Evolutionary conservation across 2,329 filamentous ascomycete genomes (phyloP).

Genomic region (Penicillium sp.): DNA sequence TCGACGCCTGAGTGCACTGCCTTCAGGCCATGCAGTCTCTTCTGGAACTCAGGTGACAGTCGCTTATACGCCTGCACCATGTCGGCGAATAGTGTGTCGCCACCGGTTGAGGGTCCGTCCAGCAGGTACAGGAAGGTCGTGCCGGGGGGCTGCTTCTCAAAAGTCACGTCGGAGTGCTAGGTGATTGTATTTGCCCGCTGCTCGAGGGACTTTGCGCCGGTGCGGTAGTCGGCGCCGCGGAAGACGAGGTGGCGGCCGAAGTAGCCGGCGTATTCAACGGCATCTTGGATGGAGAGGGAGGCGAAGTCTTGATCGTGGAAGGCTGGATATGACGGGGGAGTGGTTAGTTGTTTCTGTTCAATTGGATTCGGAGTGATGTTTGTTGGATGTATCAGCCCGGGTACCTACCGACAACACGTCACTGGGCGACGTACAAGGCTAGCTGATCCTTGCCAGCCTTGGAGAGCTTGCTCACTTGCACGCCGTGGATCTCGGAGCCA

Average conservation of each 20-base stretch:
- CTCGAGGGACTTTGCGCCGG: slow-evolving; percentile 66
- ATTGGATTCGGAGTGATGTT: background rate
- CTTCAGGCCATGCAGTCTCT: slow-evolving; percentile 78
- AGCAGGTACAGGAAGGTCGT: slow-evolving; percentile 89
- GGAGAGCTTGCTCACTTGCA: slow-evolving; percentile 73
- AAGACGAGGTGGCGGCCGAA: slow-evolving; percentile 83
- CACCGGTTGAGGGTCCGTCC: slow-evolving; percentile 79
- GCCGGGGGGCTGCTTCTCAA: slow-evolving; percentile 85
- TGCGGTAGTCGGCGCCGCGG: slow-evolving; percentile 69
- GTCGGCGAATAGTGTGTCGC: slow-evolving; percentile 84
- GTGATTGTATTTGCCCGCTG: slow-evolving; percentile 79
- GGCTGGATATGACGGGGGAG: slow-evolving; percentile 44
- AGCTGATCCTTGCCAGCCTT: slow-evolving; percentile 76
- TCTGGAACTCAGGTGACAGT: slow-evolving; percentile 77
- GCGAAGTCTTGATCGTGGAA: slow-evolving; percentile 79
- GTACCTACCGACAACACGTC: slow-evolving; percentile 69
- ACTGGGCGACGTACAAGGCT: slow-evolving; percentile 57
- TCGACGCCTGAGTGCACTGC: slow-evolving; percentile 83
- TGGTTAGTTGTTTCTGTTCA: background rate
- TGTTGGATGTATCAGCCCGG: background rate
- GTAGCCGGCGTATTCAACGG: slow-evolving; percentile 72
- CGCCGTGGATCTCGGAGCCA: slow-evolving; percentile 72
- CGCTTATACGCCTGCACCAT: slow-evolving; percentile 80
- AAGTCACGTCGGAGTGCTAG: slow-evolving; percentile 89
- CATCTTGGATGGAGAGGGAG: slow-evolving; percentile 71